Percentiles rank a stretch among this genome's conserved stretches.
Conservation (phyloP, 805 yeast genomes). For the Priceomyces melissophilus region DNA sequence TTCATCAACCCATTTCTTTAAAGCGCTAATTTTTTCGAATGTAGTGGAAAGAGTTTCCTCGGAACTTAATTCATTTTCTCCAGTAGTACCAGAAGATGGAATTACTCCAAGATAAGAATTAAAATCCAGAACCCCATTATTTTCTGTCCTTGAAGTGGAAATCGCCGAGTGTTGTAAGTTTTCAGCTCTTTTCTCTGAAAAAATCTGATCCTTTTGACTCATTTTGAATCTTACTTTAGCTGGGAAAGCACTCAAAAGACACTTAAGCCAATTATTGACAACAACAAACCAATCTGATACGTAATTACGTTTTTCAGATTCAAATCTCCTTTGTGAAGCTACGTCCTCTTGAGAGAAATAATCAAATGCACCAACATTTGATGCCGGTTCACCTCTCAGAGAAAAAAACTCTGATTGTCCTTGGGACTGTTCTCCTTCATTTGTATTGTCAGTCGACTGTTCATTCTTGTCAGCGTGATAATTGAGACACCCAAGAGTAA, state of each 20-base stretch:
- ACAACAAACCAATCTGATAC: slow-evolving; percentile 7
- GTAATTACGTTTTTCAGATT: slow-evolving; percentile 2
- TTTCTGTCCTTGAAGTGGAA: background rate
- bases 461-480: no score
- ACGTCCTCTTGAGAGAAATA: no score
- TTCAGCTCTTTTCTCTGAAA: slow-evolving; percentile 30
- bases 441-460: no score
- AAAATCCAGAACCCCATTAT: background rate
- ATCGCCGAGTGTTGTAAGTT: slow-evolving; percentile 3
- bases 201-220: slow-evolving; percentile 35
- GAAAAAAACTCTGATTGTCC: no score
- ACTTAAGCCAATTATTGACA: slow-evolving; percentile 11
- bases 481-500: slow-evolving; percentile 12
- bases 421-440: no score
- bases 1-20: slow-evolving; percentile 15
- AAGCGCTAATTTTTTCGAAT: slow-evolving; percentile 7
- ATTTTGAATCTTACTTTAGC: slow-evolving; percentile 20
- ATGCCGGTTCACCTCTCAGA: no score
- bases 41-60: slow-evolving; percentile 4
- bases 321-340: background rate
- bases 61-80: slow-evolving; percentile 4
- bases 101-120: background rate
- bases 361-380: no score
- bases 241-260: slow-evolving; percentile 27
- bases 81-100: background rate